Percentiles rank a stretch among this genome's conserved stretches.
Evolutionary conservation across 768 basidiomycete genomes (phyloP).

Genomic region (Leccinum ochraceum): DNA sequence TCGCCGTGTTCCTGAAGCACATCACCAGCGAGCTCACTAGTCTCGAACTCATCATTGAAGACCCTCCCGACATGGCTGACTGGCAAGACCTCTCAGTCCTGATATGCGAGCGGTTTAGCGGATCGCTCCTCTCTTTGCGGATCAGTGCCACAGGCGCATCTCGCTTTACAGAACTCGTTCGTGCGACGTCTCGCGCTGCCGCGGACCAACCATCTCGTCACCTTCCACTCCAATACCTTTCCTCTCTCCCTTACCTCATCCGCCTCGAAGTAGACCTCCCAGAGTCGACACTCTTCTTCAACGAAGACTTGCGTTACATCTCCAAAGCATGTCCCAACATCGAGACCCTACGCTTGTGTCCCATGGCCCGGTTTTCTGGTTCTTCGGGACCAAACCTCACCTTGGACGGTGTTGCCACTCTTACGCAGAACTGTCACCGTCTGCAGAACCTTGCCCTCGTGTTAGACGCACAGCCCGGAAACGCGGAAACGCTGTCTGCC

Average conservation of each 20-base stretch:
- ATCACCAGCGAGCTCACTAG: constrained; percentile 63
- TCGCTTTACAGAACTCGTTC: constrained; percentile 80
- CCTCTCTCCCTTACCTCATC: constrained; percentile 51
- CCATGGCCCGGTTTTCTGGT: constrained; percentile 63
- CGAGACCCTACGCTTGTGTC: constrained; percentile 68
- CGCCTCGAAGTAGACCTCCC: constrained; percentile 80
- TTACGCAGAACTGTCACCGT: constrained; percentile 57
- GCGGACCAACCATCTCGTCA: constrained; percentile 56
- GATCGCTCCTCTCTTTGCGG: constrained; percentile 58
- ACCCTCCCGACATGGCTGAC: constrained; percentile 71
- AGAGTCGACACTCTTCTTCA: constrained; percentile 67
- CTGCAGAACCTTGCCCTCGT: constrained; percentile 68
- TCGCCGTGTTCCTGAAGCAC: constrained; percentile 71
- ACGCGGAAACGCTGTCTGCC: constrained; percentile 45
- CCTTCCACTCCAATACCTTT: constrained; percentile 62
- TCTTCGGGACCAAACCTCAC: constrained; percentile 56
- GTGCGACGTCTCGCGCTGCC: constrained; percentile 65
- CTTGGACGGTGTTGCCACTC: constrained; percentile 59
- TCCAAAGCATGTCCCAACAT: constrained; percentile 66
- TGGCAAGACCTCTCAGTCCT: constrained; percentile 72
- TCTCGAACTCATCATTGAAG: constrained; percentile 77
- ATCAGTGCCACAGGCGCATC: constrained; percentile 67
- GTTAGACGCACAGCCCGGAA: constrained; percentile 55
- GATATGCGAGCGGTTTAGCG: constrained; percentile 62
- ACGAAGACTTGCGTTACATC: constrained; percentile 57